These are phyloP conservation scores for Leccinum proximum DNA, from an alignment of 1,284 basidiomycete species.

Conservation along the genomic window DNA sequence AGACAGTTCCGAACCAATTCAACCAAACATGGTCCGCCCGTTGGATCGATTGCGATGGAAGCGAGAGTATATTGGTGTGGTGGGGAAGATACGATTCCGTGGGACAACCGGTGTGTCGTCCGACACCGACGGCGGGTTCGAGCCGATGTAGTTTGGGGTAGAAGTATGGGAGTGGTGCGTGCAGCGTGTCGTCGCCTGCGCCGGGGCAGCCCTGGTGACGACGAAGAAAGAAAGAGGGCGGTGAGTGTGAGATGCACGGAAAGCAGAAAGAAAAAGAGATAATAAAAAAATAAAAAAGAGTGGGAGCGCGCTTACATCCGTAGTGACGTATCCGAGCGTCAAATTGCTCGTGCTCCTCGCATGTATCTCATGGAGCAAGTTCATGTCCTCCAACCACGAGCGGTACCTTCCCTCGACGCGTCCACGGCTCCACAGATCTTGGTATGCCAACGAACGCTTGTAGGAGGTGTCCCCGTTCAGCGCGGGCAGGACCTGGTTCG, in stretches of 20 bases:
- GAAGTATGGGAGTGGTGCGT: conserved; percentile 36
- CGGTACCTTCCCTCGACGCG: conserved; percentile 50
- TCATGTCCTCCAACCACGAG: conserved; percentile 57
- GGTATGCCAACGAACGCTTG: conserved; percentile 34
- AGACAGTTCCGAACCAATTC: too few relatives aligned
- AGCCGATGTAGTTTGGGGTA: too few relatives aligned
- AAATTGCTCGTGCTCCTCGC: conserved; percentile 37
- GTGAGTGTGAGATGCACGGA: not conserved
- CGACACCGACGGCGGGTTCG: too few relatives aligned
- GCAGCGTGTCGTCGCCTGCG: conserved; percentile 64
- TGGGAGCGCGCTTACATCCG: conserved; percentile 45
- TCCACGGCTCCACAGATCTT: conserved; percentile 45
- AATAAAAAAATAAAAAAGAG: not conserved
- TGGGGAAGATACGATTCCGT: too few relatives aligned
- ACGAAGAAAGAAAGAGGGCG: not conserved
- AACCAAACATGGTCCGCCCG: too few relatives aligned
- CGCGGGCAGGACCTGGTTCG: conserved; percentile 48
- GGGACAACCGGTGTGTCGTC: too few relatives aligned
- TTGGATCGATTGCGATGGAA: too few relatives aligned
- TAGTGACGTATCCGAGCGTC: conserved; percentile 74
- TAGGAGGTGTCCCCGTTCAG: conserved; percentile 47
- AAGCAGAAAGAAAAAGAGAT: not conserved
- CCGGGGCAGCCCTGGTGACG: conserved; percentile 57
- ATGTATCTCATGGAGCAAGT: conserved; percentile 25
- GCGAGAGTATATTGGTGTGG: too few relatives aligned